These are phyloP conservation scores for Daphne laureola DNA, from an alignment of 441 rosid species.

Conservation along the genomic window DNA sequence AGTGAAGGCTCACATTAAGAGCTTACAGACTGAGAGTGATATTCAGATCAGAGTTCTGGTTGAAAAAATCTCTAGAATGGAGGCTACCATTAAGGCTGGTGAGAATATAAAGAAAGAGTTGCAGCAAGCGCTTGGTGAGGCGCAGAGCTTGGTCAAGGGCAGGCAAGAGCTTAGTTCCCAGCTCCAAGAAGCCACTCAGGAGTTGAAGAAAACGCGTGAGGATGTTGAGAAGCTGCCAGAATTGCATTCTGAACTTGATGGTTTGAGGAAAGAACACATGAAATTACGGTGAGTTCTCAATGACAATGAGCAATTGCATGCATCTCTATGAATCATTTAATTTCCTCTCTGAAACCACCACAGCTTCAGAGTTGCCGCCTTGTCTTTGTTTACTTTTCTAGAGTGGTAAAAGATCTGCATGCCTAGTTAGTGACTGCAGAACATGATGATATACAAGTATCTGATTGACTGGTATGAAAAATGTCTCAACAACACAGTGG, in stretches of 20 bases:
- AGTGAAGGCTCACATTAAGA: slow-evolving; percentile 55
- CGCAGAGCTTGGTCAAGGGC: slow-evolving; percentile 48
- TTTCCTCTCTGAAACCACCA: neutral
- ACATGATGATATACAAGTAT: too few species aligned
- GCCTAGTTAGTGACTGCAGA: neutral
- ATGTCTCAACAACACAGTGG: too few species aligned
- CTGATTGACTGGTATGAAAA: too few species aligned
- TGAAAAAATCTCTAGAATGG: slow-evolving; percentile 60
- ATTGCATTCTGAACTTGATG: slow-evolving; percentile 50
- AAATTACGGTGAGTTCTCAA: slow-evolving; percentile 64
- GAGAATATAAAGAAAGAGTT: slow-evolving; percentile 61
- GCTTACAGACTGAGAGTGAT: slow-evolving; percentile 66
- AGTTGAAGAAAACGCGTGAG: slow-evolving; percentile 37
- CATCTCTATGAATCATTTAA: slow-evolving; percentile 1
- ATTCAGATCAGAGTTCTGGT: slow-evolving; percentile 56
- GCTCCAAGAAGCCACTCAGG: slow-evolving; percentile 46
- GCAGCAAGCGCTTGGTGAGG: slow-evolving; percentile 58
- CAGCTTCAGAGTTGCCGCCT: too few species aligned
- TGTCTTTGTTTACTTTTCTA: neutral
- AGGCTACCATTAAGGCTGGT: slow-evolving; percentile 41
- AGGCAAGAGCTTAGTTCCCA: slow-evolving; percentile 47
- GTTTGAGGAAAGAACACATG: slow-evolving; percentile 52
- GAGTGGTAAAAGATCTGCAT: too few species aligned
- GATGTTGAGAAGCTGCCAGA: slow-evolving; percentile 43
- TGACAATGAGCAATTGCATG: neutral